Evolutionary conservation across 2,329 filamentous ascomycete species (phyloP).

Genomic region (Aureobasidium sp.): DNA sequence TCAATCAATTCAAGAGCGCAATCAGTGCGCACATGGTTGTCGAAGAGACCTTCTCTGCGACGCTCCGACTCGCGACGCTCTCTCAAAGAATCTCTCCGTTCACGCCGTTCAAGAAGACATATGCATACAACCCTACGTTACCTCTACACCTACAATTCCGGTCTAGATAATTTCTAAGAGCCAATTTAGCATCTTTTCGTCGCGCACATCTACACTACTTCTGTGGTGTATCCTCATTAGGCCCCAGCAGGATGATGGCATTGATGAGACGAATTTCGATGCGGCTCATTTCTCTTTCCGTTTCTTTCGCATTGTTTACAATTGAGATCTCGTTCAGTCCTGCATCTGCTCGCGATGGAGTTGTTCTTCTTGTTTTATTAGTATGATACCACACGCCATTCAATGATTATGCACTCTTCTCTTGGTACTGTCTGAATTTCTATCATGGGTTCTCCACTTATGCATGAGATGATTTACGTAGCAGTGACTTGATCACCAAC

Average conservation of each 20-base stretch:
- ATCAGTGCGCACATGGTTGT: background rate
- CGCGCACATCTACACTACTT: background rate
- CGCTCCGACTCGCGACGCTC: background rate
- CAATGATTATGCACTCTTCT: background rate
- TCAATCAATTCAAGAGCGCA: background rate
- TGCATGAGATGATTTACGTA: background rate
- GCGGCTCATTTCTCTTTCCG: background rate
- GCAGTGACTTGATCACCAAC: constrained; percentile 19
- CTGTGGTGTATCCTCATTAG: background rate
- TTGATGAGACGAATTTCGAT: background rate
- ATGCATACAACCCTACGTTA: background rate
- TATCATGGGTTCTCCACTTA: background rate
- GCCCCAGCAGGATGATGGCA: background rate
- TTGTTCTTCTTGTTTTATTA: background rate
- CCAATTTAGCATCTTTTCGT: background rate
- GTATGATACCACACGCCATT: constrained; percentile 12
- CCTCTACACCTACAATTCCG: background rate
- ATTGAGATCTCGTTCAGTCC: background rate
- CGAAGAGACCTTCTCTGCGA: background rate
- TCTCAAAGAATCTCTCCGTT: background rate
- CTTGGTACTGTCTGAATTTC: background rate
- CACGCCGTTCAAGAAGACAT: background rate
- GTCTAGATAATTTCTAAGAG: background rate
- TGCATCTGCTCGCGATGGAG: background rate
- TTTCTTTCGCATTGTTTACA: background rate